Evolutionary conservation across 129 eudicot genomes (phyloP).

Genomic region (Lactuca sativa): DNA sequence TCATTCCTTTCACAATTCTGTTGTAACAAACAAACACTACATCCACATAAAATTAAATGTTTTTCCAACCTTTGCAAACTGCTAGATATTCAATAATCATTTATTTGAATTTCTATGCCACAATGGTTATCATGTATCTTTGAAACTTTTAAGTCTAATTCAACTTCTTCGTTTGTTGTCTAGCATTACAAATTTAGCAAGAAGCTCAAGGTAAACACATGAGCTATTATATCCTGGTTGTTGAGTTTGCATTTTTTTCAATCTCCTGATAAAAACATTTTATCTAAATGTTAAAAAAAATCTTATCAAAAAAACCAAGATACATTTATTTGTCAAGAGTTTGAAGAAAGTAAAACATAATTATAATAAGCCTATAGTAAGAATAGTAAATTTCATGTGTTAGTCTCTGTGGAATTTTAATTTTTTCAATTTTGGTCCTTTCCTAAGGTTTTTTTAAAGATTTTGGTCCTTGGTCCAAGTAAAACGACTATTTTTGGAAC

Average conservation of each 20-base stretch:
- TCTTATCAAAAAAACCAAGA: background rate
- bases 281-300: constrained; percentile 12
- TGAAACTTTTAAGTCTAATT: constrained; percentile 85
- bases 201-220: constrained; percentile 88
- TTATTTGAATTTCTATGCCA: constrained; percentile 92
- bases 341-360: no score
- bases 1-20: no score
- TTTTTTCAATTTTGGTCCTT: no score
- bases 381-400: no score
- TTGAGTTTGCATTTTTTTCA: constrained; percentile 97
- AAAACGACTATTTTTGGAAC: no score
- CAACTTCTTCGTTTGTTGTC: constrained; percentile 76
- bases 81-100: constrained; percentile 92
- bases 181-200: constrained; percentile 95
- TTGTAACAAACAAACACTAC: no score
- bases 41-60: no score
- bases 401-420: no score
- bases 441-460: no score
- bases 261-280: constrained; percentile 60
- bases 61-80: constrained; percentile 77
- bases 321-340: background rate
- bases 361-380: no score
- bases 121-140: constrained; percentile 84
- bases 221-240: constrained; percentile 97
- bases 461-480: no score